Conservation (phyloP, 495 filamentous ascomycete genomes). For the Monascus purpureus region DNA sequence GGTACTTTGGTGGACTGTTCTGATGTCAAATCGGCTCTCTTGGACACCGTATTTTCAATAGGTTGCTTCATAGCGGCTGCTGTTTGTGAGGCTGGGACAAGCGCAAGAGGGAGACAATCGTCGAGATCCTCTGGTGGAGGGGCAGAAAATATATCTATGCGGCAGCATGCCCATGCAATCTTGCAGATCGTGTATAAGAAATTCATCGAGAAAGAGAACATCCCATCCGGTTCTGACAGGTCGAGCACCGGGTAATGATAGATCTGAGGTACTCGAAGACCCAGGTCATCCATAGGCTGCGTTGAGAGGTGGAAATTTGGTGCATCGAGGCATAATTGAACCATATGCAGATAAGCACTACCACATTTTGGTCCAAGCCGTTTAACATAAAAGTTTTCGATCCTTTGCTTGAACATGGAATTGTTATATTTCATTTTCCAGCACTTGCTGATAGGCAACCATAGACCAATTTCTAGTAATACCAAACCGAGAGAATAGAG, state of each 20-base stretch:
- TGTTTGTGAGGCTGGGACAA: conserved; percentile 24
- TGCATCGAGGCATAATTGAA: conserved; percentile 65
- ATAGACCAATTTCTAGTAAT: conserved; percentile 75
- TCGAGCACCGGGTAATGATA: conserved; percentile 36
- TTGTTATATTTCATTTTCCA: conserved; percentile 55
- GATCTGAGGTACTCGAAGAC: conserved; percentile 28
- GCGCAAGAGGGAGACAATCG: conserved; percentile 31
- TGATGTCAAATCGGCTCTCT: conserved; percentile 10
- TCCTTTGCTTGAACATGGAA: conserved; percentile 46
- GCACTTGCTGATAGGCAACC: conserved; percentile 58
- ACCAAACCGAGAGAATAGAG: conserved; percentile 76
- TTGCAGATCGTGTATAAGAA: conserved; percentile 35
- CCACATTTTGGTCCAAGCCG: conserved; percentile 62
- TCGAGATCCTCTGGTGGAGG: conserved; percentile 30
- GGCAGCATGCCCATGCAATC: conserved; percentile 28
- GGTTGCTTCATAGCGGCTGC: conserved; percentile 13
- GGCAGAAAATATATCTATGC: conserved; percentile 32
- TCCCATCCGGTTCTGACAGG: conserved; percentile 30
- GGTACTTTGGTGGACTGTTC: conserved; percentile 12
- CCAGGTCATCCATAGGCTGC: conserved; percentile 38
- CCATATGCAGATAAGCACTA: conserved; percentile 63
- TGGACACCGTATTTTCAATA: conserved; percentile 7
- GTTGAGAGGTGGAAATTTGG: conserved; percentile 48
- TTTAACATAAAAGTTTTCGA: conserved; percentile 48
- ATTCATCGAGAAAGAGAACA: conserved; percentile 34